These are phyloP conservation scores for Fraxinus americana DNA, from an alignment of 257 asterid species.

Conservation along the genomic window DNA sequence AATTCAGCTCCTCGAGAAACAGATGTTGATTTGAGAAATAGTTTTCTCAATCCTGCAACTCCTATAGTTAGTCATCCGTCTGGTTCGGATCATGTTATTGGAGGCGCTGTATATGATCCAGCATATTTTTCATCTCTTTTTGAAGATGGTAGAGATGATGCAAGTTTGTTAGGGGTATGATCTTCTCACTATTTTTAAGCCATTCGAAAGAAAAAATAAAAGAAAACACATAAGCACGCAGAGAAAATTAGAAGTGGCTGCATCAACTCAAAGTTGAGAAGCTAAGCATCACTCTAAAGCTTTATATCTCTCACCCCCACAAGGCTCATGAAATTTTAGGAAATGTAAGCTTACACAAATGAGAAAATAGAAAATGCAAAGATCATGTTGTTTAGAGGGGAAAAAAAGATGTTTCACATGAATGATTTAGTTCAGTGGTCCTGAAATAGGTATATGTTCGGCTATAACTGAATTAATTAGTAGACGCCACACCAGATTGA, in stretches of 20 bases:
- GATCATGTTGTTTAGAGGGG: not conserved
- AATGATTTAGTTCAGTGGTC: not conserved
- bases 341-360: not conserved
- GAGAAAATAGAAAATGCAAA: not conserved
- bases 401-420: not conserved
- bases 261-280: not conserved
- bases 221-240: not conserved
- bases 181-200: conserved; percentile 29
- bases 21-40: conserved; percentile 73
- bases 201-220: not conserved
- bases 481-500: not conserved
- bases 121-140: conserved; percentile 79
- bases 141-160: conserved; percentile 64
- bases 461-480: not conserved
- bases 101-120: conserved; percentile 83
- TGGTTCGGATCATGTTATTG: conserved; percentile 64
- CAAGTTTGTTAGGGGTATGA: conserved; percentile 52
- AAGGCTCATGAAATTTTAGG: not conserved
- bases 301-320: not conserved
- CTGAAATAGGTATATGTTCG: not conserved
- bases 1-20: conserved; percentile 62
- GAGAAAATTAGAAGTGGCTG: not conserved
- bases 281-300: not conserved
- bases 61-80: conserved; percentile 64
- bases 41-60: conserved; percentile 83